Percentiles rank a stretch among this genome's conserved stretches.
phyloP scores from a whole-genome alignment of 2,329 filamentous ascomycete genomes.

The Dryadomyces quercivorus region DNA sequence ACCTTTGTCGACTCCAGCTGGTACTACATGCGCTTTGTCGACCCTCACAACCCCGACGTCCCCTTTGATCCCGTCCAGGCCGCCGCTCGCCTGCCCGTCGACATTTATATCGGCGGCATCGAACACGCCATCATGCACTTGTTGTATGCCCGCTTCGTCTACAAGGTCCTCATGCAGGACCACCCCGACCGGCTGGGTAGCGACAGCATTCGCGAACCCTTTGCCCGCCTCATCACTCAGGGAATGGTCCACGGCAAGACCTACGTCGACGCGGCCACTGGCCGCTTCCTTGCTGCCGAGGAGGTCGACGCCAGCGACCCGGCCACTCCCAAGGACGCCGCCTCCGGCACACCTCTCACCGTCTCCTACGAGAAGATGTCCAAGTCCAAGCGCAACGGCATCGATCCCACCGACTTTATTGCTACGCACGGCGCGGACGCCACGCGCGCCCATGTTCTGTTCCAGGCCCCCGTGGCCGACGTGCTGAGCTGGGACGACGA shows the following conservation, averaged over 20 bases:
- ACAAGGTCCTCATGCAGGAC: constrained; percentile 58
- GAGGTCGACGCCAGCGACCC: constrained; percentile 56
- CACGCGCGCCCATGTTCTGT: constrained; percentile 75
- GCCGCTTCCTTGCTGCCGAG: constrained; percentile 63
- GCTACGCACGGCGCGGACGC: constrained; percentile 69
- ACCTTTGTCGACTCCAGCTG: constrained; percentile 93
- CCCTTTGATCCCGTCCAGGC: constrained; percentile 52
- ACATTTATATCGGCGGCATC: constrained; percentile 80
- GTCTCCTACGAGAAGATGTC: constrained; percentile 85
- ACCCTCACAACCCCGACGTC: constrained; percentile 49
- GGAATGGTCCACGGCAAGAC: constrained; percentile 91
- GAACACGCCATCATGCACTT: constrained; percentile 87
- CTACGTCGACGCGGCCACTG: constrained; percentile 60
- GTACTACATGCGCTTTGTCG: constrained; percentile 77
- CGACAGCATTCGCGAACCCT: constrained; percentile 47
- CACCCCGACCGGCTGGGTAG: background rate
- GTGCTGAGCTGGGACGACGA: constrained; percentile 79
- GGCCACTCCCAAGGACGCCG: constrained; percentile 45
- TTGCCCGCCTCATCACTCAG: constrained; percentile 71
- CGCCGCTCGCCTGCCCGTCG: constrained; percentile 54
- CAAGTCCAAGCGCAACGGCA: constrained; percentile 87
- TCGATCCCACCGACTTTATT: constrained; percentile 66
- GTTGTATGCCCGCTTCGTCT: constrained; percentile 80
- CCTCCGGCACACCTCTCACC: constrained; percentile 44
- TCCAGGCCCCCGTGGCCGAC: constrained; percentile 74